Base-by-base conservation (phyloP, 2,329 filamentous ascomycete genomes). In the Meredithiella fracta region DNA sequence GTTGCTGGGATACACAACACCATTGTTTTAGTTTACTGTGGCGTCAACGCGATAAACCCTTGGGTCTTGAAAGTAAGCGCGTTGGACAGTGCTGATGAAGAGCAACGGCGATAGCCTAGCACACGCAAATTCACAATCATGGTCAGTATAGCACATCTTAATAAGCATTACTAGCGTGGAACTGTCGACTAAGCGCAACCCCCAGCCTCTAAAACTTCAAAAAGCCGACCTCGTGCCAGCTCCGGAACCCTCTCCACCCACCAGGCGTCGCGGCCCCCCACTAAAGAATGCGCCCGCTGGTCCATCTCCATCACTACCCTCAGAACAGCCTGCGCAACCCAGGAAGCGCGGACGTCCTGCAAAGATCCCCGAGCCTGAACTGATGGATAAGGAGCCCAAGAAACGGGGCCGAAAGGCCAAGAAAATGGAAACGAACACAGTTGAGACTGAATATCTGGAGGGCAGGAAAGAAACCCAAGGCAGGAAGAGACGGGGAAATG, bases 311-410 rank as follows among this genome's bases (percentile, higher is more conserved):
- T 44, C 40, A 22, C 17, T n/a, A 20, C 40, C 15, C 3, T 3
- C 40, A 9, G 40, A 44, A 22, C 11, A 44, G 40, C 40, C 40
- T 44, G 15, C 5, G 8, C 15, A n/a, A 3, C 11, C 40, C 17
- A 31, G 11, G n/a, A 31, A 8, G 7, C 20, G 29, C 17, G 25
- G 26, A 37, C 25, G 40, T n/a, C 40, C n/a, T 3, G 15, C 7
- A 22, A 22, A 22, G 20, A n/a, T 5, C 29, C 11, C 29, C 5
- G 29, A 51, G 15, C 55, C 40, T 15, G 60, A 64, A 29, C 58
- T 63, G 2, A 58, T 61, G 51, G 60, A 61, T 1, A 52, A 62
- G 20, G 57, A 51, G 23, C 34, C 23, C 11, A 44, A 50, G 14
- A 40, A 58, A 49, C 38, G 11, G 15, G 25, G 51, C 23, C 6